Base-by-base conservation (phyloP, 805 yeast genomes). In the Monosporozyma aerobia region DNA sequence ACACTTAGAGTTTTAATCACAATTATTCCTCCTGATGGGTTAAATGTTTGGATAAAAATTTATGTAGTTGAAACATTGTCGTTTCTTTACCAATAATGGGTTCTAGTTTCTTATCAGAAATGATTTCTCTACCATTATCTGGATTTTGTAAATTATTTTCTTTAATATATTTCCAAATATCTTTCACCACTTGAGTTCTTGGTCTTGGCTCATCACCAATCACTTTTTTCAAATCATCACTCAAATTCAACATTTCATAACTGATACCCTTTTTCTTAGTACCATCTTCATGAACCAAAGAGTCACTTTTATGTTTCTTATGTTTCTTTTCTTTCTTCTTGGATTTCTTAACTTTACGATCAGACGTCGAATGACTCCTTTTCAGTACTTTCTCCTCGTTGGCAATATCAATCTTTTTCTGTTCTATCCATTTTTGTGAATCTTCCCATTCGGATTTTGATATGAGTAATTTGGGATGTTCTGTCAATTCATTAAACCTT, bases 121-220 rank as follows among this genome's bases (percentile, higher is more conserved):
- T 16, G 5, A 87, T 82, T 53, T 80, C 81, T 51, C 92, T 72
- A 56, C 77, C 75, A 65, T 87, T 87, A 1, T 71, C 60, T 1
- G 90, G 86, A 56, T 85, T 80, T 63, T 87, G 95, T 32, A 87
- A 67, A 30, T 77, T 65, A 54, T 84, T 63, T 10, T 65, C 77
- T 59, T 81, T 83, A 53, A 88, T 85, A 65, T 88, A 80, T 13
- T 73, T 77, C 95, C 95, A 87, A 5, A 86, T 64, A 47, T 67
- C 67, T 56, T 84, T 84, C 9, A 85, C 90, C 16, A 85, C 82
- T 62, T 83, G 83, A 0, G 92, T 82, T 58, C 95, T 70, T 3
- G 90, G 75, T 44, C 80, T 61, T 51, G 69, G 73, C 1, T 63
- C 52, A 19, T 60, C 70, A 1, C 77, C 79, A 8, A 87, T 62